Evolutionary conservation across 2,329 filamentous ascomycete genomes (phyloP), one percentile per base, ranked within the genome.

Genomic region (Ceratocystis papillata): DNA sequence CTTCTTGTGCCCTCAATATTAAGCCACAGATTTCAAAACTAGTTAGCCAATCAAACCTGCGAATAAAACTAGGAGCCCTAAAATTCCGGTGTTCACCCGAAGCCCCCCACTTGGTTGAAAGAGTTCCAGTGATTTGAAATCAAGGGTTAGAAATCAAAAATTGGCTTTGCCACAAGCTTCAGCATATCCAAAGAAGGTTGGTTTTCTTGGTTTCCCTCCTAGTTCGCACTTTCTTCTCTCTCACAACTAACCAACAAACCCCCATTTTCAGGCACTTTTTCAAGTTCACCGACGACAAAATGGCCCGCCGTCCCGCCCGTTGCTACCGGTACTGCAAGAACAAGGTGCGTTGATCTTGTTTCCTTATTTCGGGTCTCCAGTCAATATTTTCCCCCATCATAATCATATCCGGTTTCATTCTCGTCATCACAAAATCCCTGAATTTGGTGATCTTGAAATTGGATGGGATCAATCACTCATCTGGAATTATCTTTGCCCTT

Each of bases 311-410:
- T 89, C 94, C 94, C 78, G 94, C 94, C 78, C 89, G 94, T 85
- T 99, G 94, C 85, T 99, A 96, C 87, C 88, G 94, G 78, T 99
- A 99, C 89, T 99, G 94, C 92, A 99, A 99, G 90, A 99, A 97
- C 88, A 96, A 96, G 91, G 91, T 96, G 79, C 81, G 88, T 80
- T 70, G 62, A 64, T 69, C 66, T 66, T 68, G 62, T 53, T 62
- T 37, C 33, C 28, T 48, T 1, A 45, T 67, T 30, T 65, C n/a
- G 25, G 46, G 1, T 59, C 44, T 69, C 10, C 46, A 62, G 64
- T 62, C 48, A 20, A 57, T 37, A 50, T 59, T 33, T 64, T 57
- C 17, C 30, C 3, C 55, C 15, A n/a, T 37, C 55, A 37, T 3
- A 59, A 37, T 59, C 28, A 59, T 17, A 30, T n/a, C 55, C 17